Evolutionary conservation across 2,329 filamentous ascomycete species (phyloP), one percentile per base, ranked within the genome.

Genomic region (Calonectria pauciramosa): DNA sequence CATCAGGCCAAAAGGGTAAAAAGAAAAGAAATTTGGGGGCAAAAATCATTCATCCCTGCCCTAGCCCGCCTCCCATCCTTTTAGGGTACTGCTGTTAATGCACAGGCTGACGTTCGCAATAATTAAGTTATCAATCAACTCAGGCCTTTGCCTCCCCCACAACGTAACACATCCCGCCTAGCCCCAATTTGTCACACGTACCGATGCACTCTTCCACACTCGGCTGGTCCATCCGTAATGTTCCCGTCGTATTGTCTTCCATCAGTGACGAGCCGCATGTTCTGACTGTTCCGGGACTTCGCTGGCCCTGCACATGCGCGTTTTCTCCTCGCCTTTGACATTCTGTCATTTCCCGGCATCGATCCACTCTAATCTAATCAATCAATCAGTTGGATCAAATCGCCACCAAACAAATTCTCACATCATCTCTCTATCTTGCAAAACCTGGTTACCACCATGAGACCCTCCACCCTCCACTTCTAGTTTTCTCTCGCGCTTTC

Each of bases 121-220:
- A 75, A 74, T 80, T 78, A 78, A 60, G 79, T 80, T 80, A 80
- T 80, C 79, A 80, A 80, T 80, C 79, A 80, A 78, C 49, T 68
- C 60, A 32, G 63, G 68, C 76, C 69, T 38, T 32, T 30, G 26
- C 38, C 36, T 49, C 44, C 54, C 26, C 65, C 32, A 41, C 36
- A 28, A n/a, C 41, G 20, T 9, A 54, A 54, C 56, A 30, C 28
- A 38, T 44, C 23, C 51, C 38, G 9, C 28, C 30, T 44, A 63
- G 20, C 44, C 63, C 52, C 30, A 47, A 60, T 60, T 60, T 49
- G 16, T 41, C 41, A 32, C 36, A 66, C 41, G 18, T 7, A n/a
- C 41, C 41, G 41, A 47, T 47, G 20, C 20, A 44, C 38, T 4
- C 41, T 47, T 47, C 44, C 44, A 36, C 34, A 23, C 44, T 47